These are phyloP conservation scores for Striga hermonthica DNA, from an alignment of 305 asterid genomes.

Conservation along the genomic window DNA sequence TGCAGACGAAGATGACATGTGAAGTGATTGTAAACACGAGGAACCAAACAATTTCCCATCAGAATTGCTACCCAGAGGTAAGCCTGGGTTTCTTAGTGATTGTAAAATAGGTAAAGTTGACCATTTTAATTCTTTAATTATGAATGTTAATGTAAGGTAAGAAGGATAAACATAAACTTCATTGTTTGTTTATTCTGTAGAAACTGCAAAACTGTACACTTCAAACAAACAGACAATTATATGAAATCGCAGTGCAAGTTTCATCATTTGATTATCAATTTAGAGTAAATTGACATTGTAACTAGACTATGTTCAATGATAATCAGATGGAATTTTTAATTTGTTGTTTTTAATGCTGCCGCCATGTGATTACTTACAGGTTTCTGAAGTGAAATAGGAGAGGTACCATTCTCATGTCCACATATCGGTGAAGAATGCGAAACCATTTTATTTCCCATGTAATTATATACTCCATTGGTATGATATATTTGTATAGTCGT, in stretches of 20 bases:
- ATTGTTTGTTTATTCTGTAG: too few relatives aligned
- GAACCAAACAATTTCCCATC: constrained; percentile 52
- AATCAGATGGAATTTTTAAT: too few relatives aligned
- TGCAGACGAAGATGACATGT: constrained; percentile 73
- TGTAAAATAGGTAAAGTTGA: constrained; percentile 6
- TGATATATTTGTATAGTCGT: constrained; percentile 27
- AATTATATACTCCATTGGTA: constrained; percentile 10
- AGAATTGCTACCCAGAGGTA: constrained; percentile 92
- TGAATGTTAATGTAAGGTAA: neutral
- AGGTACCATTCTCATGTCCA: constrained; percentile 13
- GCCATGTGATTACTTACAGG: constrained; percentile 31
- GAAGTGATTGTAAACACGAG: constrained; percentile 54
- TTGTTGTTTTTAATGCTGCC: neutral
- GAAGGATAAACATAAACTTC: neutral
- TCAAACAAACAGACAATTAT: too few relatives aligned
- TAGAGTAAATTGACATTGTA: neutral
- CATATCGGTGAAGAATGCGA: constrained; percentile 7
- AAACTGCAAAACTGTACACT: too few relatives aligned
- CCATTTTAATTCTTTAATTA: neutral
- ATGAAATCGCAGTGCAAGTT: too few relatives aligned
- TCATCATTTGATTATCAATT: too few relatives aligned
- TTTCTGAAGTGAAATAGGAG: constrained; percentile 36
- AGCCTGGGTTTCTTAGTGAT: constrained; percentile 20
- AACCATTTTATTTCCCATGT: constrained; percentile 21
- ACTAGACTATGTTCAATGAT: neutral